Base-by-base conservation (phyloP, 768 basidiomycete genomes). In the Scleroderma citrinum region DNA sequence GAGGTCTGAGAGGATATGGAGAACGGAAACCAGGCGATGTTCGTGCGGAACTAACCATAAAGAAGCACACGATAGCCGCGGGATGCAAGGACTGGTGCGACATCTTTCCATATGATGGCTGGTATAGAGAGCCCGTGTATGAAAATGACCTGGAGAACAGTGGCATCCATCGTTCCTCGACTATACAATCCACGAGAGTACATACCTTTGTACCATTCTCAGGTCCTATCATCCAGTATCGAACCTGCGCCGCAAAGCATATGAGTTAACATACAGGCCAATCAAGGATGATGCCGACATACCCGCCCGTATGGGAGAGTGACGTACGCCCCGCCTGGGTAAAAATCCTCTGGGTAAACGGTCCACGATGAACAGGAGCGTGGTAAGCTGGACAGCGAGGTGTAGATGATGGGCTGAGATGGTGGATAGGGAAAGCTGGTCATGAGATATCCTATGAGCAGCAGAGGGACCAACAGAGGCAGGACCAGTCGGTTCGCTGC, bases 91-190 rank as follows among this genome's bases (percentile, higher is more conserved):
- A 68, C 67, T 4, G 85, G 84, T 1, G 82, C 83, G 20, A 92
- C 74, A 37, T 88, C 82, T 59, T 78, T 83, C 85, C 85, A 90
- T 46, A 89, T 75, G 41, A 88, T 78, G 29, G 86, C 72, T 6
- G 88, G 87, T 30, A 88, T 78, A 14, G 84, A 86, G 14, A 90
- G 74, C 12, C 88, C 88, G 54, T 89, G 84, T 7, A 92, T 83
- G 30, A 90, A 72, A 10, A 87, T 80, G 19, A 91, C 71, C 87
- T 91, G 45, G 11, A 30, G 19, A 36, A 2, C 47, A 20, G 17
- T 21, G 26, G 39, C 3, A 23, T 43, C 51, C 44, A 52, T 50
- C 47, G 47, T 21, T 46, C 14, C 21, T 1, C 26, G 8, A 17
- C 3, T 14, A 51, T 20, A 37, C 16, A 43, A 38, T 21, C 26